Evolutionary conservation across 257 asterid genomes (phyloP).

Genomic region (Orobanche coerulescens): DNA sequence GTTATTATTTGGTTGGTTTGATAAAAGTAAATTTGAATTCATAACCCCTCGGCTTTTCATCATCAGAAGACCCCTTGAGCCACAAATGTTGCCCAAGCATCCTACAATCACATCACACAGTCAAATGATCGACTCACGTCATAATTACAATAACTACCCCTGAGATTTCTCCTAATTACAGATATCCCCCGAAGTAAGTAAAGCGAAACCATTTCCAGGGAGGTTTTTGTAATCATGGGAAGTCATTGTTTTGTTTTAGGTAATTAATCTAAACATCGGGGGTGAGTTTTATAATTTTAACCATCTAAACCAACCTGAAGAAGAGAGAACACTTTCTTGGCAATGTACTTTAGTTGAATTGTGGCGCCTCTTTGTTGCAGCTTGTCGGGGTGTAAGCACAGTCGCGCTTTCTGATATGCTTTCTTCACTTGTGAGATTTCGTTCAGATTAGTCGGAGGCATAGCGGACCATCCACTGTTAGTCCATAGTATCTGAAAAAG

Average conservation of each 20-base stretch:
- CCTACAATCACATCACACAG: constrained; percentile 30
- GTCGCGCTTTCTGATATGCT: constrained; percentile 70
- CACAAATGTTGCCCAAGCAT: constrained; percentile 60
- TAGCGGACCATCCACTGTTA: constrained; percentile 51
- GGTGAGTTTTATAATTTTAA: too few species aligned
- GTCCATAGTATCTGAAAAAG: constrained; percentile 57
- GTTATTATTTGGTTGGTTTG: too few species aligned
- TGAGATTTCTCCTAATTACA: background rate
- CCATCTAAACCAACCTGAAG: constrained; percentile 51
- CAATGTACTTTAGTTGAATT: constrained; percentile 46
- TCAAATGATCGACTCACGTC: background rate
- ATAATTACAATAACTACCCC: background rate
- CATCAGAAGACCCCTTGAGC: constrained; percentile 32
- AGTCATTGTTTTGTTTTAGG: too few species aligned
- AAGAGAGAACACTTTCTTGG: constrained; percentile 50
- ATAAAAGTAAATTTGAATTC: too few species aligned
- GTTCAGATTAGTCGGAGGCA: constrained; percentile 32
- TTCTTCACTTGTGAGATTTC: constrained; percentile 56
- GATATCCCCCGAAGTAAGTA: too few species aligned
- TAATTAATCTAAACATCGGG: background rate
- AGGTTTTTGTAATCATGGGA: too few species aligned
- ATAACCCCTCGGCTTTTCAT: too few species aligned
- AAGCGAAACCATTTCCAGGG: too few species aligned
- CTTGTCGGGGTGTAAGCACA: constrained; percentile 77
- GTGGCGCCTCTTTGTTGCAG: constrained; percentile 81